phyloP scores from a whole-genome alignment of 2,329 filamentous ascomycete species.

The Aureobasidium sp. region DNA sequence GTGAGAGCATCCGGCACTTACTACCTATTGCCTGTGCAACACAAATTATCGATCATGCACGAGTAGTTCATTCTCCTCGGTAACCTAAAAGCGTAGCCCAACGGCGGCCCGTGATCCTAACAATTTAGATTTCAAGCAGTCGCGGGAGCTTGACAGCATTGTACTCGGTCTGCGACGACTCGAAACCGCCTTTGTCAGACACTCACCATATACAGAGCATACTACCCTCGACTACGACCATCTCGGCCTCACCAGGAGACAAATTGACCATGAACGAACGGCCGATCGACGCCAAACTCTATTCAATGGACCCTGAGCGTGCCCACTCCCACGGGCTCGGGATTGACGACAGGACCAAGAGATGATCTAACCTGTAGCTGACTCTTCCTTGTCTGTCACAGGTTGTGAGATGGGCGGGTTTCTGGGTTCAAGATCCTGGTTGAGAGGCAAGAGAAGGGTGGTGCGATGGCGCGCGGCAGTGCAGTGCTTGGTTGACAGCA shows the following conservation, averaged over 20 bases:
- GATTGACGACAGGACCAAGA: not conserved
- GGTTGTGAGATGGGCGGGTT: not conserved
- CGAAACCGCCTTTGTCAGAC: not conserved
- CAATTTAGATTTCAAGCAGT: not conserved
- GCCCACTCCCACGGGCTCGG: not conserved
- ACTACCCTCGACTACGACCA: not conserved
- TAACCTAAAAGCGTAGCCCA: slow-evolving; percentile 4
- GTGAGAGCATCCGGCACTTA: not conserved
- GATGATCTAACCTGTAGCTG: not conserved
- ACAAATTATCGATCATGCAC: not conserved
- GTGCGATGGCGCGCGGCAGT: not conserved
- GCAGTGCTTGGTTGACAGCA: slow-evolving; percentile 5
- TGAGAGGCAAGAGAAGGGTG: not conserved
- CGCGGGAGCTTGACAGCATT: not conserved
- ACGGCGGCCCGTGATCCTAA: not conserved
- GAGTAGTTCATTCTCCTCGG: not conserved
- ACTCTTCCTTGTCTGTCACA: not conserved
- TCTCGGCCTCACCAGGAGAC: not conserved
- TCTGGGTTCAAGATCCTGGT: not conserved
- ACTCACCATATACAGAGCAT: not conserved
- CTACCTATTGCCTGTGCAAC: not conserved
- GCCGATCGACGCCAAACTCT: not conserved
- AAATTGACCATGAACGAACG: not conserved
- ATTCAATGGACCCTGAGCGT: not conserved
- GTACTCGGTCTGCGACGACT: not conserved